Evolutionary conservation across 2,329 filamentous ascomycete species (phyloP).

Genomic region (Leptographium lundbergii): DNA sequence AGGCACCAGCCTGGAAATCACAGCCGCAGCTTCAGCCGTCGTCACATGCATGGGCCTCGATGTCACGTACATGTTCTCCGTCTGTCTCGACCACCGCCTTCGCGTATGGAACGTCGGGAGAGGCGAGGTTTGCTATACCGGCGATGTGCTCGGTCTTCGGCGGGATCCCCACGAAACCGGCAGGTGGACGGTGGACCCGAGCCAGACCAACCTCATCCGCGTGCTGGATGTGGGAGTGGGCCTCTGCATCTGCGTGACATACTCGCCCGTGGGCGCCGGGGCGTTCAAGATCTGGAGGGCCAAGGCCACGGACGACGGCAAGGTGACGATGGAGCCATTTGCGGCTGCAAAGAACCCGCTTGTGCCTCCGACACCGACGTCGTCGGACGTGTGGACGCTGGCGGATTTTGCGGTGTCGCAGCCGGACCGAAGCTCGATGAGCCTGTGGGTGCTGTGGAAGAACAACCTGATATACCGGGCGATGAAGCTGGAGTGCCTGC

Average conservation of each 20-base stretch:
- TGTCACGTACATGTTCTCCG: slow-evolving; percentile 54
- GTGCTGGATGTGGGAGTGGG: slow-evolving; percentile 48
- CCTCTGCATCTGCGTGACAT: slow-evolving; percentile 56
- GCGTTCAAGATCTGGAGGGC: slow-evolving; percentile 89
- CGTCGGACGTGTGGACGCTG: slow-evolving; percentile 66
- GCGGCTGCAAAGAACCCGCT: slow-evolving; percentile 49
- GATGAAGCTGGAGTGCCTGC: slow-evolving; percentile 59
- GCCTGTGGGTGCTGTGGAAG: slow-evolving; percentile 72
- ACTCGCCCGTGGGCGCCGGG: slow-evolving; percentile 74
- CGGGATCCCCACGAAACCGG: slow-evolving; percentile 53
- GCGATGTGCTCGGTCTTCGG: slow-evolving; percentile 62
- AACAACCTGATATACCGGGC: slow-evolving; percentile 70
- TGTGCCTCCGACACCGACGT: slow-evolving; percentile 56
- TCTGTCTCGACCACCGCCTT: slow-evolving; percentile 79
- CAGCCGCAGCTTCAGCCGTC: slow-evolving; percentile 52
- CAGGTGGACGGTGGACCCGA: slow-evolving; percentile 69
- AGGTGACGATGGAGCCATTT: slow-evolving; percentile 41
- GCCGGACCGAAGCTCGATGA: slow-evolving; percentile 26
- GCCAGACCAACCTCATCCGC: slow-evolving; percentile 63
- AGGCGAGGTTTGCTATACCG: slow-evolving; percentile 62
- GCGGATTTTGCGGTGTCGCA: slow-evolving; percentile 59
- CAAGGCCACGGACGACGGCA: slow-evolving; percentile 52
- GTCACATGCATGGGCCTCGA: slow-evolving; percentile 37
- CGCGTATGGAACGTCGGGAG: slow-evolving; percentile 82
- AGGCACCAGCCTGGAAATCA: slow-evolving; percentile 52